Evolutionary conservation across 805 yeast genomes (phyloP), one percentile per base, ranked within the genome.

Genomic region (Kazachstania bromeliacearum): DNA sequence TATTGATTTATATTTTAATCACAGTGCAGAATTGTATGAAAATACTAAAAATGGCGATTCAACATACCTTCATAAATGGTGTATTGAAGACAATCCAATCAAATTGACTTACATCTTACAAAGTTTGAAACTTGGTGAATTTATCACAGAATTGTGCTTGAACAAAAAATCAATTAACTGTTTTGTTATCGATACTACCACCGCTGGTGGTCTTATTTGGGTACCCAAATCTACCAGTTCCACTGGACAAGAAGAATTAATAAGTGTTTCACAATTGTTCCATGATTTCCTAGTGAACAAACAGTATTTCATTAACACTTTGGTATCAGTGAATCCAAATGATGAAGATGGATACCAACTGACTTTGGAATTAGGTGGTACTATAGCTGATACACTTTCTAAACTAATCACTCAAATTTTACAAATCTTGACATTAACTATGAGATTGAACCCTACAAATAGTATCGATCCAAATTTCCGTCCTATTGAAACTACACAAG

Each of bases 371-470:
- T n/a, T 43, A 19, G 36, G 48, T 14, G 27, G 36, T 10, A 31
- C 41, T 10, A 34, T 55, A 12, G 38, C 54, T 8, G 41, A 45
- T 10, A 42, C 35, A 9, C 29, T 56, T 20, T 50, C 58, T 20
- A 27, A 31, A 2, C 28, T 57, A 28, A 51, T 54, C 16, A 41
- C 54, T 4, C 36, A 42, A 19, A 52, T 47, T 28, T 42, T 53
- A 20, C 43, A 45, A 19, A 39, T 51, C 7, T 44, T 57, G 21
- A 50, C 54, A 4, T 26, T 49, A 19, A 40, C 45, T 9, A 46
- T 54, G 48, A 47, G 49, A 33, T 33, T 48, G 16, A 57, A 57
- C 31, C 56, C 59, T 1, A 55, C 55, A 2, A 57, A 57, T 35
- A 45, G 53, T 35, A 50, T 57, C 22, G 59, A 56, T 28, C 48